Evolutionary conservation across 768 basidiomycete genomes (phyloP), one percentile per base, ranked within the genome.

Genomic region (Mycena vulgaris): DNA sequence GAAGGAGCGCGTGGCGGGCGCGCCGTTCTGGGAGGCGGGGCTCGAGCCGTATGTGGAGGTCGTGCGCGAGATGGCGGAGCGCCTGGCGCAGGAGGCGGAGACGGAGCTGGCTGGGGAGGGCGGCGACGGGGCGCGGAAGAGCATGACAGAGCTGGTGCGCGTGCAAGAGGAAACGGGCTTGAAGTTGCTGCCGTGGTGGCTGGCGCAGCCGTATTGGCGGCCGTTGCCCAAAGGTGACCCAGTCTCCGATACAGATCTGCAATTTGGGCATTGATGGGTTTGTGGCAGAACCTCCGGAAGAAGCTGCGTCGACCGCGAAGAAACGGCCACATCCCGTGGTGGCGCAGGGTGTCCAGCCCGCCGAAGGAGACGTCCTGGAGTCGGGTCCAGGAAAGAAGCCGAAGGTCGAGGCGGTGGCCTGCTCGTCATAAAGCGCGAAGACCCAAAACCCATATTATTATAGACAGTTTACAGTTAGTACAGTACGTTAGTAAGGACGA

Each of bases 201-300:
- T 89, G 14, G 87, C 87, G 9, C 92, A 93, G 79, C 91, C 92
- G 0, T 90, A 91, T 74, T 87, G 91, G 71, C 82, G 91, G n/a
- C 86, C 89, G 30, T 48, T 77, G 56, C 76, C 74, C 19, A 47
- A 53, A 52, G 65, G 60, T 67, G 27, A 63, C 8, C 19, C 3
- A 27, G 3, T 17, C 28, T 49, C 39, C 9, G 25, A 14, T 6
- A 57, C 25, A 2, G 8, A 14, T 6, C 8, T 33, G 8, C 30
- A 25, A 14, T 27, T 42, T 33, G 11, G 40, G 23, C 19, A 37
- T 21, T 62, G 55, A 51, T 35, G 27, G 21, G 2, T 37, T 19
- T 37, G 13, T 42, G 10, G 17, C 9, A 65, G 63, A 40, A 17
- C 53, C 48, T n/a, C 39, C 63, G 1, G 59, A 66, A 35, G 61